phyloP scores from a whole-genome alignment of 805 yeast genomes.

The Kluyveromyces siamensis region DNA sequence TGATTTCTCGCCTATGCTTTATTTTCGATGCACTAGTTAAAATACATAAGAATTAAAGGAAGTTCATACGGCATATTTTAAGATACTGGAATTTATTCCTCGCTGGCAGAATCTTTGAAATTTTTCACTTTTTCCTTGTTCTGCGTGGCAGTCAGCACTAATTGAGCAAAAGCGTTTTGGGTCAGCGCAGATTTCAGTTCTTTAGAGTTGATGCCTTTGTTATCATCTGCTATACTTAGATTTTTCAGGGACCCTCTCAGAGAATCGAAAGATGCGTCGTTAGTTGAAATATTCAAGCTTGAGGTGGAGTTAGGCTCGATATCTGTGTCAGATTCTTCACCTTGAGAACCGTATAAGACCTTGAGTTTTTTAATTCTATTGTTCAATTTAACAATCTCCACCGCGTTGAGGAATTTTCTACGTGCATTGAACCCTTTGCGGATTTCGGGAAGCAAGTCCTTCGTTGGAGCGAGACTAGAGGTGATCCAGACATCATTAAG shows the following conservation, averaged over 20 bases:
- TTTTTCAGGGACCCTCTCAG: constrained; percentile 13
- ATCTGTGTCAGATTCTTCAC: constrained; percentile 31
- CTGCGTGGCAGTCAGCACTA: constrained; percentile 58
- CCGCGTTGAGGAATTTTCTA: constrained; percentile 74
- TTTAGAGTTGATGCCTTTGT: constrained; percentile 6
- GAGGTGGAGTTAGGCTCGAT: constrained; percentile 18
- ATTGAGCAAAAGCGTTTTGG: constrained; percentile 55
- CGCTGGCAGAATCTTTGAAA: constrained; percentile 10
- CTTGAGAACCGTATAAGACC: constrained; percentile 49
- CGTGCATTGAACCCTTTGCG: constrained; percentile 78
- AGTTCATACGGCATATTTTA: neutral
- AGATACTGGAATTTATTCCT: neutral
- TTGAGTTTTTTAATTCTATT: constrained; percentile 70
- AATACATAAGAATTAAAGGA: no score
- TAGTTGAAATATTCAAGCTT: neutral
- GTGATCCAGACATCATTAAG: constrained; percentile 72
- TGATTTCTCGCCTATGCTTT: neutral
- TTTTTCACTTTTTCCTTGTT: constrained; percentile 38
- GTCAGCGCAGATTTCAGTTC: constrained; percentile 34
- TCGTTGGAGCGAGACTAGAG: constrained; percentile 35
- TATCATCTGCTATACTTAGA: constrained; percentile 6
- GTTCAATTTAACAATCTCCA: constrained; percentile 72
- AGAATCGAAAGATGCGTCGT: constrained; percentile 8
- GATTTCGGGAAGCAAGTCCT: constrained; percentile 74
- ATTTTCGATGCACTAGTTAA: neutral